Evolutionary conservation across 805 yeast genomes (phyloP).

Genomic region (Danielozyma ontarioensis): DNA sequence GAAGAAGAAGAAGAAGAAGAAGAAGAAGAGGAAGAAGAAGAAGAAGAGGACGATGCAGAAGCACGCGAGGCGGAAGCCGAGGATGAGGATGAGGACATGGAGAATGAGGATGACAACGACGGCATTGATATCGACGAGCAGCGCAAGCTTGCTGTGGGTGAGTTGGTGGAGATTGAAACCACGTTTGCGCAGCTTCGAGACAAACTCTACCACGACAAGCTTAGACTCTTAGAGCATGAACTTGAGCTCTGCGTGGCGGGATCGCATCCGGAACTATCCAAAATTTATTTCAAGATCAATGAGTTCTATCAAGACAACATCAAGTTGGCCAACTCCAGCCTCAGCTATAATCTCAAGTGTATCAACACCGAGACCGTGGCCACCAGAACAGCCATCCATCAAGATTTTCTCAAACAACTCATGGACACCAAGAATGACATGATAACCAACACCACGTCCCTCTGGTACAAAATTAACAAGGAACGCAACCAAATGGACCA

Average conservation of each 20-base stretch:
- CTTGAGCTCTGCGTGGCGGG: slow-evolving; percentile 83
- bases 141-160: slow-evolving; percentile 62
- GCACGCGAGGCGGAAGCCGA: slow-evolving; percentile 6
- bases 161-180: slow-evolving; percentile 73
- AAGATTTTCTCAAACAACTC: slow-evolving; percentile 64
- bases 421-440: slow-evolving; percentile 63
- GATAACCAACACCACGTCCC: slow-evolving; percentile 68
- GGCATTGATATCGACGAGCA: slow-evolving; percentile 29
- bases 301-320: slow-evolving; percentile 70
- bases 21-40: slow-evolving; percentile 6
- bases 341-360: slow-evolving; percentile 63
- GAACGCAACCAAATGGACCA: slow-evolving; percentile 82
- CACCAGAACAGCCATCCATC: slow-evolving; percentile 74
- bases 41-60: slow-evolving; percentile 4
- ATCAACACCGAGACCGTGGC: slow-evolving; percentile 80
- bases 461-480: slow-evolving; percentile 88
- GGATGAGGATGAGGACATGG: slow-evolving; percentile 6
- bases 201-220: slow-evolving; percentile 75
- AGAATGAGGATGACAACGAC: background rate
- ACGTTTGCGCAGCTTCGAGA: slow-evolving; percentile 86
- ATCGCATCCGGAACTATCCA: slow-evolving; percentile 83
- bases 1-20: slow-evolving; percentile 5
- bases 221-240: slow-evolving; percentile 73
- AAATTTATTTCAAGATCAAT: slow-evolving; percentile 65
- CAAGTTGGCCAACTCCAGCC: slow-evolving; percentile 34